A percentile compares a stretch with the other conserved stretches of the same genome.
Conservation (phyloP, 2,329 filamentous ascomycete species). For the Ophiostoma australiae region DNA sequence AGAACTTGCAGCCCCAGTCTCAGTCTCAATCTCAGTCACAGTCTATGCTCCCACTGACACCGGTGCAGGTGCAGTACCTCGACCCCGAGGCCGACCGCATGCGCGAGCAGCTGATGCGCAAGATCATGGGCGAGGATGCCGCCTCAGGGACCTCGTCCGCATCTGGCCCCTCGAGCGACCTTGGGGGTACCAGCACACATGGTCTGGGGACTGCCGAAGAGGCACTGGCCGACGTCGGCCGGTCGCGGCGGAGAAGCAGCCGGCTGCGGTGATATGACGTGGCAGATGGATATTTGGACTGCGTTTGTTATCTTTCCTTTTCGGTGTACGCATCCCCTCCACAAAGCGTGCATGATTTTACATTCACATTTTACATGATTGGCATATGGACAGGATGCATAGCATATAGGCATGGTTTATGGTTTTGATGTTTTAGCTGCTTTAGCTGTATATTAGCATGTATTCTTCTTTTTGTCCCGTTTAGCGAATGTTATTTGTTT, state of each 20-base stretch:
- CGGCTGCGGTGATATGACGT: conserved; percentile 17
- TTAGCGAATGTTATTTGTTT: background rate
- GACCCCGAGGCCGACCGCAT: conserved; percentile 46
- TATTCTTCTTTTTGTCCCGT: background rate
- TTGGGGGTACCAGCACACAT: background rate
- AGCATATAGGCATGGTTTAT: conserved; percentile 12
- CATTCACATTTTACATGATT: background rate
- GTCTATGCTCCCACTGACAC: conserved; percentile 34
- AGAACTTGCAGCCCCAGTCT: background rate
- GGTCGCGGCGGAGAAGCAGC: conserved; percentile 18
- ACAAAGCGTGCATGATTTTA: conserved; percentile 1
- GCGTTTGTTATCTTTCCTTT: background rate
- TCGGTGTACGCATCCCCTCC: background rate
- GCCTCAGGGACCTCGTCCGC: background rate
- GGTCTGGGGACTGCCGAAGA: conserved; percentile 6
- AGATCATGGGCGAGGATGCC: conserved; percentile 36
- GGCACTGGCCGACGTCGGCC: background rate
- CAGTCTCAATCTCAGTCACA: conserved; percentile 29
- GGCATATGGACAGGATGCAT: conserved; percentile 10
- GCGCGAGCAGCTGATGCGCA: conserved; percentile 43
- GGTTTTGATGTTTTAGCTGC: background rate
- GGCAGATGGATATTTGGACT: background rate
- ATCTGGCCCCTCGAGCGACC: background rate
- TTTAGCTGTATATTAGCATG: background rate
- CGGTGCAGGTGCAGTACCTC: conserved; percentile 52